Evolutionary conservation across 441 rosid genomes (phyloP), one percentile per base, ranked within the genome.

Genomic region (Erodium texanum): DNA sequence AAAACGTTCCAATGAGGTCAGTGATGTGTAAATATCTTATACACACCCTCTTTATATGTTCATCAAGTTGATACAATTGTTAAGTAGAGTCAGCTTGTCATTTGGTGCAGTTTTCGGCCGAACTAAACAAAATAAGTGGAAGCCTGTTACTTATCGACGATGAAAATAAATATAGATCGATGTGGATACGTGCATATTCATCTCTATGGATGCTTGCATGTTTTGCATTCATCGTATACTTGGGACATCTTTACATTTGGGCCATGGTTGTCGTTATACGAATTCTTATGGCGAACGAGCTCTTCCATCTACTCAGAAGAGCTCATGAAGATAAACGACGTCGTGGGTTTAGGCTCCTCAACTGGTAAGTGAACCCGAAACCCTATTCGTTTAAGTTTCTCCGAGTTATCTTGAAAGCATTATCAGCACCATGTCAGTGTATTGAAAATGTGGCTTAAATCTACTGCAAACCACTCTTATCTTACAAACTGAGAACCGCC

Each of bases 1-100:
- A 14, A 76, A 36, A 71, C 83, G 82, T n/a, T 79, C 87, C 58
- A 74, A 58, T 67, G 85, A 79, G 87, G 83, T 83, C 59, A 63
- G 72, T 15, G 14, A 38, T 67, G 64, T 24, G 18, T 54, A 18
- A 27, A 27, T 27, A 4, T 27, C 1, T 4, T 9, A 52, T 18
- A 34, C n/a, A 12, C 18, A 0, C 29, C 20, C n/a, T 23, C 20
- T 20, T 22, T 10, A n/a, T n/a, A n/a, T 27, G 1, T 18, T 52
- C 5, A 29, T 67, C 24, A 27, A 61, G 20, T 24, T 24, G 15
- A 10, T 48, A 1, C 70, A 20, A 52, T 29, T 67, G 63, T 54
- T 58, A 50, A 67, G 61, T 67, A 54, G 61, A 61, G n/a, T 50
- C 0, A 14, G 16, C 3, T 15, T 61, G 22, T 58, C 41, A 58